These are phyloP conservation scores for Penicillium sp. DNA, from an alignment of 2,329 filamentous ascomycete genomes.

Conservation along the genomic window DNA sequence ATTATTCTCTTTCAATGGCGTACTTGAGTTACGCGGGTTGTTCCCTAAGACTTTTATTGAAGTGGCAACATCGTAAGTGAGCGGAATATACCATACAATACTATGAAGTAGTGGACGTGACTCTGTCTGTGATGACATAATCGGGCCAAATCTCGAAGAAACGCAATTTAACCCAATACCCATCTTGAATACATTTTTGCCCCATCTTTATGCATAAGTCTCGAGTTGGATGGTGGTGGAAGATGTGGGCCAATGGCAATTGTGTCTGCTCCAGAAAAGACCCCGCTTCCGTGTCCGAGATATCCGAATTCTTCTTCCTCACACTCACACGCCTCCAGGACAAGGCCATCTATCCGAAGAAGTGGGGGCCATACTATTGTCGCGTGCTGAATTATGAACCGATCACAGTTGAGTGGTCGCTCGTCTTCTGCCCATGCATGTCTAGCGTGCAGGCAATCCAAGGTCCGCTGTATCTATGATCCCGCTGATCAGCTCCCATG, in stretches of 20 bases:
- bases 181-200: neutral
- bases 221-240: too few relatives aligned
- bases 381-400: neutral
- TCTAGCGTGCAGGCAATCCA: neutral
- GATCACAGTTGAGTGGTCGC: neutral
- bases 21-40: neutral
- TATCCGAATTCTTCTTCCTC: neutral
- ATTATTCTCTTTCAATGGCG: neutral
- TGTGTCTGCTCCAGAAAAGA: neutral
- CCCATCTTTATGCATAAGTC: too few relatives aligned
- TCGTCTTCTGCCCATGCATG: neutral
- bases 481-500: neutral
- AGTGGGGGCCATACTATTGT: neutral
- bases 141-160: neutral
- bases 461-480: conserved; percentile 1
- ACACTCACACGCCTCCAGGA: neutral
- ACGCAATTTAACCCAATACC: neutral
- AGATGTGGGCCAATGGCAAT: neutral
- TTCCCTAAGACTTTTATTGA: too few relatives aligned
- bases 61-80: too few relatives aligned
- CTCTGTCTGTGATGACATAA: too few relatives aligned
- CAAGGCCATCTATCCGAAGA: neutral
- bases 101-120: too few relatives aligned
- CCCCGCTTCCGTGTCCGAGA: conserved; percentile 7
- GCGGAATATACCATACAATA: too few relatives aligned